A percentile compares a stretch with the other conserved stretches of the same genome.
phyloP scores from a whole-genome alignment of 225 moss, liverwort and hornwort species.

The Lunularia cruciata region DNA sequence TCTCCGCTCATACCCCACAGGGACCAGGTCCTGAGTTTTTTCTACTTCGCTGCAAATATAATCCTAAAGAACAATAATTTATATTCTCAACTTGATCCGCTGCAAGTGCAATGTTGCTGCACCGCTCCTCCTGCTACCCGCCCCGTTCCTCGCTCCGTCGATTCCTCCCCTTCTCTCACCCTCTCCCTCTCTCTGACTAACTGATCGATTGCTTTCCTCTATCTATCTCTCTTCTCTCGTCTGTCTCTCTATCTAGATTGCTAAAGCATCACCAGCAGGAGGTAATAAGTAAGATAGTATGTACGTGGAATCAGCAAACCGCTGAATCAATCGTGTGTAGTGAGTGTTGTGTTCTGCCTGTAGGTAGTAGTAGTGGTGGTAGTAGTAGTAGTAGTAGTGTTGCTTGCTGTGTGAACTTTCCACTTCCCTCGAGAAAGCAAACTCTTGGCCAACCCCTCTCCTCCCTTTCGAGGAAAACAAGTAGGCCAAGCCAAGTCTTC shows the following conservation, averaged over 20 bases:
- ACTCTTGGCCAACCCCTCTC: not conserved
- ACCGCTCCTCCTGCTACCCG: not conserved
- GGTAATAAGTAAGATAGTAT: conserved; percentile 3
- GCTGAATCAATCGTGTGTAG: not conserved
- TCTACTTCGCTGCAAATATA: not conserved
- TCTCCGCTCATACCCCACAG: not conserved
- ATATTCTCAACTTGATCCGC: conserved; percentile 6
- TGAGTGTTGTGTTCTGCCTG: no score
- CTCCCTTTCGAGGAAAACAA: not conserved
- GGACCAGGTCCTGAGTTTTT: not conserved
- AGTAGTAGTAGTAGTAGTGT: no score
- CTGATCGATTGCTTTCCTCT: not conserved
- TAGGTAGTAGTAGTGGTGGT: no score
- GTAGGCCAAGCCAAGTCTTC: not conserved
- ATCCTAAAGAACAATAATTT: not conserved
- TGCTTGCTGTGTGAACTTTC: not conserved
- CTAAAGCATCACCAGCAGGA: not conserved
- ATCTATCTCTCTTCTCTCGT: not conserved
- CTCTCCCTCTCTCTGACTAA: not conserved
- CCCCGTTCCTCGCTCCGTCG: conserved; percentile 10
- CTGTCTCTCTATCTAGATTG: not conserved
- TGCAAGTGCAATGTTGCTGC: not conserved
- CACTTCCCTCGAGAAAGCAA: conserved; percentile 10
- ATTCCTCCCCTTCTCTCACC: not conserved
- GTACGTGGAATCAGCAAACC: not conserved